Evolutionary conservation across 2,329 filamentous ascomycete genomes (phyloP), one percentile per base, ranked within the genome.

Genomic region (Acrodontium crateriforme): DNA sequence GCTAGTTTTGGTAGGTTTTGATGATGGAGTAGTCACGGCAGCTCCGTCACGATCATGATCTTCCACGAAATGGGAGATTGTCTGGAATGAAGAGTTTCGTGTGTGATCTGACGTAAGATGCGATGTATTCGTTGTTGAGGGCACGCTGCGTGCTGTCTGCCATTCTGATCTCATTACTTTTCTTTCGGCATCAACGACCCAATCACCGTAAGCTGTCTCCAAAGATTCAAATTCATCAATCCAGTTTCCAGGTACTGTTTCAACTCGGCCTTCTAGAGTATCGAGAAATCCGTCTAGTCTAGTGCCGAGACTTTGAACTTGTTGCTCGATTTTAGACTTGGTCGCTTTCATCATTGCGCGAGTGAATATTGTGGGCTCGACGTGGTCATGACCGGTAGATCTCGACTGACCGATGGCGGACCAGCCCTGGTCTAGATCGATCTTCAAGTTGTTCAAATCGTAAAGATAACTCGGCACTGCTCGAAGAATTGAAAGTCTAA

Each of bases 221-320:
- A 91, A 62, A 0, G 59, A 56, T 51, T 95, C 89, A 58, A 95
- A 77, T 4, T 75, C 69, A 43, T 92, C 82, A 31, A 95, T 71
- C 89, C 87, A 98, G 16, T 61, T 52, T 21, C 91, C 79, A 0
- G 89, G 89, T 7, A 98, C 60, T 0, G 78, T 82, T 45, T 98
- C 89, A 23, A 78, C 66, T 30, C 74, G 66, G 2, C 83, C 85
- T 53, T 95, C 89, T 2, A 95, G 63, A 17, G 71, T 67, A 53
- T 98, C 85, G 9, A 98, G 66, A 69, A 94, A 83, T 27, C 67
- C 71, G 51, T 98, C 89, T 36, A 95, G 63, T 20, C 74, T 67
- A 25, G 68, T 68, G 0, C 82, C 87, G 0, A 84, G 66, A 18
- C 65, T 65, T 9, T 69, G 62, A 18, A 94, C 72, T 40, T 78